Conservation (phyloP, 352 stramenopile species). For the Hyaloperonospora brassicae region DNA sequence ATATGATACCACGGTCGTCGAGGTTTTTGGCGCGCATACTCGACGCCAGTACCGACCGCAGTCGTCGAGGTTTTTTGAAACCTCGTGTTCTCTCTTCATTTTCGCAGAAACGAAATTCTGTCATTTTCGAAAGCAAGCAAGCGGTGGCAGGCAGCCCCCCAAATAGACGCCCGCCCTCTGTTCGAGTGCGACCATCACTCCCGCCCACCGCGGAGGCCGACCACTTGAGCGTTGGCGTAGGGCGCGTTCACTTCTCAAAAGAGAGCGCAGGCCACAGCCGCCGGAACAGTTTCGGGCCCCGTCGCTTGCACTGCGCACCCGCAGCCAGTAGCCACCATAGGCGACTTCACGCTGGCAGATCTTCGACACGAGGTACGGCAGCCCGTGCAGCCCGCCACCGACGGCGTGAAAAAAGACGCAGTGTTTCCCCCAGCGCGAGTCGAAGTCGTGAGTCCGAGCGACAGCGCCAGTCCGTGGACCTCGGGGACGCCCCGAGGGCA, state of each 20-base stretch:
- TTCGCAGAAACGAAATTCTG: conserved; percentile 33
- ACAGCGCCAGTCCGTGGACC: conserved; percentile 37
- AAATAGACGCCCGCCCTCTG: conserved; percentile 32
- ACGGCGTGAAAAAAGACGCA: conserved; percentile 15
- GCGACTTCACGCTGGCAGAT: conserved; percentile 29
- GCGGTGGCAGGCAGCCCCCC: conserved; percentile 32
- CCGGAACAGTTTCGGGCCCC: neutral
- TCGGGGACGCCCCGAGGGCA: conserved; percentile 31
- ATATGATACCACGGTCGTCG: conserved; percentile 10
- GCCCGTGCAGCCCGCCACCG: conserved; percentile 20
- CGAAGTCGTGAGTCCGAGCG: conserved; percentile 46
- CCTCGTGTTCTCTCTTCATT: conserved; percentile 28
- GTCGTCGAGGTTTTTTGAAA: conserved; percentile 26
- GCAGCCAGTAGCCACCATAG: conserved; percentile 33
- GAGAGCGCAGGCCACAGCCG: conserved; percentile 29
- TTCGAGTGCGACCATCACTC: conserved; percentile 44
- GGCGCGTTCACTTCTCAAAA: conserved; percentile 44
- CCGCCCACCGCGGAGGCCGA: conserved; percentile 9
- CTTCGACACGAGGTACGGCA: conserved; percentile 32
- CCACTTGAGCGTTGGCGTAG: conserved; percentile 7
- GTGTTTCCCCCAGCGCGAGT: conserved; percentile 37
- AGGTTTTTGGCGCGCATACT: conserved; percentile 30
- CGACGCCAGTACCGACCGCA: conserved; percentile 8
- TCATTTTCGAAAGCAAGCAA: conserved; percentile 52
- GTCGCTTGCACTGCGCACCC: conserved; percentile 16